A percentile compares a stretch with the other conserved stretches of the same genome.
These are phyloP conservation scores for Penicillium hesseltinei DNA, from an alignment of 2,329 filamentous ascomycete species.

Conservation along the genomic window DNA sequence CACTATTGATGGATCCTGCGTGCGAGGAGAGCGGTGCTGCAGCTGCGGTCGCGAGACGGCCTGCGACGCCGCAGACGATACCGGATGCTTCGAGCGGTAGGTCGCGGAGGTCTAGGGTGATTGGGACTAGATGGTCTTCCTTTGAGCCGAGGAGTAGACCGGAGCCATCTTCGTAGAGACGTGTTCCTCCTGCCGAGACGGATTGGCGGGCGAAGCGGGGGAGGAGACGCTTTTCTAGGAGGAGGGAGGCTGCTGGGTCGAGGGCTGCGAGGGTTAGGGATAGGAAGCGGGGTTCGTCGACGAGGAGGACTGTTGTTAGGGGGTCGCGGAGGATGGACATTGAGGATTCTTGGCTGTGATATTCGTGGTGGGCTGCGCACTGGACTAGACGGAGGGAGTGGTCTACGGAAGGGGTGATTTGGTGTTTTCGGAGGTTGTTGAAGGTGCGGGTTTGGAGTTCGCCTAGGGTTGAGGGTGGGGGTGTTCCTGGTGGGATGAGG, in stretches of 20 bases:
- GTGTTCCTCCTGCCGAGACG: slow-evolving; percentile 29
- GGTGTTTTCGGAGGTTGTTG: slow-evolving; percentile 71
- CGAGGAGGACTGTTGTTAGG: slow-evolving; percentile 37
- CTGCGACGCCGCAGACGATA: slow-evolving; percentile 91
- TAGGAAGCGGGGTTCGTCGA: slow-evolving; percentile 48
- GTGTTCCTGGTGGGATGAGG: slow-evolving; percentile 57
- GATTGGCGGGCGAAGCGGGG: slow-evolving; percentile 66
- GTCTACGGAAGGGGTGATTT: slow-evolving; percentile 71
- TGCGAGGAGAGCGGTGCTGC: slow-evolving; percentile 26
- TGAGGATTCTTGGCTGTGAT: slow-evolving; percentile 38
- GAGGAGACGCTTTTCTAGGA: slow-evolving; percentile 52
- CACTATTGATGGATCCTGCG: slow-evolving; percentile 6
- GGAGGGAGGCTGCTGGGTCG: slow-evolving; percentile 47
- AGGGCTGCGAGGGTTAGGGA: slow-evolving; percentile 48
- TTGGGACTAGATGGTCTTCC: slow-evolving; percentile 70
- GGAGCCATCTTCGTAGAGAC: slow-evolving; percentile 42
- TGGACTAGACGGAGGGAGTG: slow-evolving; percentile 70
- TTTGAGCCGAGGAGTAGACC: slow-evolving; percentile 74
- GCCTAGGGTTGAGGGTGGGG: slow-evolving; percentile 71
- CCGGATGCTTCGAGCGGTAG: slow-evolving; percentile 86
- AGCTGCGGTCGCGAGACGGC: slow-evolving; percentile 73
- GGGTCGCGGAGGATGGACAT: slow-evolving; percentile 41
- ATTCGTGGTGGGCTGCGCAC: slow-evolving; percentile 66
- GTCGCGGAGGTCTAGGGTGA: slow-evolving; percentile 79
- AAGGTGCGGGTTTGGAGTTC: slow-evolving; percentile 85